These are phyloP conservation scores for Arthrinium puccinioides DNA, from an alignment of 2,329 filamentous ascomycete genomes.

Conservation along the genomic window DNA sequence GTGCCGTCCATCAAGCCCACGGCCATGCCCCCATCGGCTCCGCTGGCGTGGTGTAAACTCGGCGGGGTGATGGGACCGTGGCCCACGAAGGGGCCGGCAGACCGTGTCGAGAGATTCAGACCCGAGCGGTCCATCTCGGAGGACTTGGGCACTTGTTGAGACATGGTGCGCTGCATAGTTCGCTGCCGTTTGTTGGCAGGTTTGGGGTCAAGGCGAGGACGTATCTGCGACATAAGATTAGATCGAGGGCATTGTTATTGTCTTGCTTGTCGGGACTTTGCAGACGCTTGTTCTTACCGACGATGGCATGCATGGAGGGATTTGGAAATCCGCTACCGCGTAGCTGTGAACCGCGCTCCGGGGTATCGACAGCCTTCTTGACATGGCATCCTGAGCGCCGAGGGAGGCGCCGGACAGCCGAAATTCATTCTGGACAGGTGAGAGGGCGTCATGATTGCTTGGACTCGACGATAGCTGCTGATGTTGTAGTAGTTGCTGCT, in stretches of 20 bases:
- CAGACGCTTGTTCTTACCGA: slow-evolving; percentile 26
- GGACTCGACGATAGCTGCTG: slow-evolving; percentile 16
- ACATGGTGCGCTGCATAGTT: slow-evolving; percentile 26
- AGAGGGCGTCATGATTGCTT: slow-evolving; percentile 11
- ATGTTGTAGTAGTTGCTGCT: slow-evolving; percentile 15
- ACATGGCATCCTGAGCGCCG: slow-evolving; percentile 15
- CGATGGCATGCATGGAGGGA: slow-evolving; percentile 8
- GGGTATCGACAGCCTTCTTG: slow-evolving; percentile 21
- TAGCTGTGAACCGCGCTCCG: slow-evolving; percentile 15
- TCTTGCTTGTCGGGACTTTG: too few species aligned
- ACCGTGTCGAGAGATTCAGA: slow-evolving; percentile 32
- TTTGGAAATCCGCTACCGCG: background rate
- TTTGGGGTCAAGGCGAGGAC: slow-evolving; percentile 12
- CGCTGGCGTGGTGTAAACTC: too few species aligned
- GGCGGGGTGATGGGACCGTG: slow-evolving; percentile 26
- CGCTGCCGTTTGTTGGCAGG: slow-evolving; percentile 22
- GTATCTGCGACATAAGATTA: slow-evolving; percentile 17
- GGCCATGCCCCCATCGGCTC: too few species aligned
- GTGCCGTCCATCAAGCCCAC: slow-evolving; percentile 18
- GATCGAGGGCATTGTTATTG: too few species aligned
- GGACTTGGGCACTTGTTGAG: slow-evolving; percentile 22
- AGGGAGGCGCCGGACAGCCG: slow-evolving; percentile 17
- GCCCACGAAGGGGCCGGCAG: slow-evolving; percentile 30
- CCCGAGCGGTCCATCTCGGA: slow-evolving; percentile 36
- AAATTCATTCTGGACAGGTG: slow-evolving; percentile 17